These are phyloP conservation scores for Platanus orientalis DNA, from an alignment of 164 flowering plant species.

Conservation along the genomic window DNA sequence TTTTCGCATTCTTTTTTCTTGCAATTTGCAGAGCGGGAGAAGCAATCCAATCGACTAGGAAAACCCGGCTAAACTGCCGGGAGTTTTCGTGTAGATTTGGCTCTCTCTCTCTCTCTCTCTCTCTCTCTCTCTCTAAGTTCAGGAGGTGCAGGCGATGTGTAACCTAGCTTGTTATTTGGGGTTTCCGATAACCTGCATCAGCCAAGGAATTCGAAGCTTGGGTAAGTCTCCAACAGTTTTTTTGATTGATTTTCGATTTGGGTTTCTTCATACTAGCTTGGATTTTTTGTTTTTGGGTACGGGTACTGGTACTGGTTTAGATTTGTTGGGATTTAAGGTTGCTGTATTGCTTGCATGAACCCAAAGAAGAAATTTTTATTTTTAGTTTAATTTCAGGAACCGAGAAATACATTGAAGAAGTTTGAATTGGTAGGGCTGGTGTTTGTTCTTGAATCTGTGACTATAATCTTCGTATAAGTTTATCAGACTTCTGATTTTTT, in stretches of 20 bases:
- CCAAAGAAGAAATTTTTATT: too few species aligned
- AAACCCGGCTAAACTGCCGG: neutral
- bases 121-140: neutral
- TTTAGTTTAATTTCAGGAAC: too few species aligned
- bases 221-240: neutral
- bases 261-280: too few species aligned
- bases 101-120: neutral
- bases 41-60: neutral
- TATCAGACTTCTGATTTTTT: neutral
- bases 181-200: neutral
- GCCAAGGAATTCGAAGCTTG: neutral
- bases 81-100: neutral
- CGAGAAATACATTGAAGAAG: too few species aligned
- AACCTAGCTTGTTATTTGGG: constrained; percentile 7
- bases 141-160: constrained; percentile 2
- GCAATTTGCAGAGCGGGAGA: neutral
- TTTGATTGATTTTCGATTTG: neutral
- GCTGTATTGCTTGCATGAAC: too few species aligned
- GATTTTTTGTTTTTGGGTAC: too few species aligned
- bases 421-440: too few species aligned
- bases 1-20: neutral
- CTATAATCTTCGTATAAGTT: too few species aligned
- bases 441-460: too few species aligned
- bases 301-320: too few species aligned
- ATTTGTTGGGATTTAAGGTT: too few species aligned